Percentiles rank a stretch among this genome's conserved stretches.
phyloP scores from a whole-genome alignment of 148 eudicot genomes.

The Amaranthus cruentus region DNA sequence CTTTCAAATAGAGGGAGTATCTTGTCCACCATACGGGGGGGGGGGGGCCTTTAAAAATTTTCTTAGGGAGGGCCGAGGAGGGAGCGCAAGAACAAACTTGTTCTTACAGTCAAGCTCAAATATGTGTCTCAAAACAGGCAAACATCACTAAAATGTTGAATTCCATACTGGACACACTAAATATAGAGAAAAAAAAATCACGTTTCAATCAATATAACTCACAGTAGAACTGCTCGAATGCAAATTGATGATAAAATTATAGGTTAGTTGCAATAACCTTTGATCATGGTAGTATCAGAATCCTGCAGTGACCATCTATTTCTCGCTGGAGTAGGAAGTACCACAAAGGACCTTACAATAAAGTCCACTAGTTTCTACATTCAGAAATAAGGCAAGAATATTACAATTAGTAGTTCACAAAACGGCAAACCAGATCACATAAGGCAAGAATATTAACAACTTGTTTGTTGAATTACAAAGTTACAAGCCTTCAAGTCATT shows the following conservation, averaged over 20 bases:
- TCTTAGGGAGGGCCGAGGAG: too few relatives aligned
- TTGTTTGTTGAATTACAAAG: constrained; percentile 1
- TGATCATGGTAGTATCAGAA: constrained; percentile 25
- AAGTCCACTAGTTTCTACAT: constrained; percentile 71
- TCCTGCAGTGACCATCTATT: constrained; percentile 15
- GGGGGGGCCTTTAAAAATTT: too few relatives aligned
- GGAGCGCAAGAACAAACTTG: too few relatives aligned
- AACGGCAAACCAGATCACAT: not conserved
- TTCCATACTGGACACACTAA: not conserved
- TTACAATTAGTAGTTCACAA: constrained; percentile 8
- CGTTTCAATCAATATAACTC: too few relatives aligned
- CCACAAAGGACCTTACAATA: constrained; percentile 52
- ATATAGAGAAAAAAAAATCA: not conserved
- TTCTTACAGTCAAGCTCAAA: not conserved
- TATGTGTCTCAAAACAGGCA: not conserved
- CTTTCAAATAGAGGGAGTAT: too few relatives aligned
- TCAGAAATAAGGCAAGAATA: not conserved
- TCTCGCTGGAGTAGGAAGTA: constrained; percentile 31
- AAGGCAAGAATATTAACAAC: not conserved
- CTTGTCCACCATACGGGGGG: too few relatives aligned
- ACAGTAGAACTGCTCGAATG: not conserved
- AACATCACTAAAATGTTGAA: not conserved
- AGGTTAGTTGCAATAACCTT: constrained; percentile 36
- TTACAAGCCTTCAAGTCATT: constrained; percentile 8
- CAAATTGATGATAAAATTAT: not conserved